A percentile compares a stretch with the other conserved stretches of the same genome.
Conservation (phyloP, 225 moss, liverwort and hornwort species). For the Takakia lepidozioides region DNA sequence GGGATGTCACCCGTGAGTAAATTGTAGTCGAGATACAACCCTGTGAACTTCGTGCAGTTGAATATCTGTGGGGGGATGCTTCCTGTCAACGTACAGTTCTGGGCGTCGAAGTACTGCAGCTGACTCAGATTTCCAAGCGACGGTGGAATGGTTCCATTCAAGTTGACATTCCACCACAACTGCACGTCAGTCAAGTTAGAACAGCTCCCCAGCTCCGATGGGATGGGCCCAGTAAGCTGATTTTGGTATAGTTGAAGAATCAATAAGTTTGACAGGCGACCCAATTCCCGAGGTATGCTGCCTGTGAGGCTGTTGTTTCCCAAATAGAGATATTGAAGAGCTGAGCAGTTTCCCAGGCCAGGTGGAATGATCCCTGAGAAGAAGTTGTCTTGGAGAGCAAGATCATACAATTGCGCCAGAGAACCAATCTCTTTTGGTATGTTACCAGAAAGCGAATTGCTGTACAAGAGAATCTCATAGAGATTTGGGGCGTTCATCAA, state of each 20-base stretch:
- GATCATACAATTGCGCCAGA: conserved; percentile 20
- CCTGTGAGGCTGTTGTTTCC: not conserved
- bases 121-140: no score
- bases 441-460: no score
- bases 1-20: no score
- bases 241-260: conserved; percentile 17
- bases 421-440: conserved; percentile 45
- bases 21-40: no score
- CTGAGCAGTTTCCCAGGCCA: not conserved
- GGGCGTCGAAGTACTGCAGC: no score
- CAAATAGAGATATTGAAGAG: not conserved
- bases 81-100: no score
- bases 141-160: no score
- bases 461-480: conserved; percentile 33
- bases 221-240: conserved; percentile 21
- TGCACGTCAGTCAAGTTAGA: no score
- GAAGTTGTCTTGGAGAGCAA: conserved; percentile 36
- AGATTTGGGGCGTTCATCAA: no score
- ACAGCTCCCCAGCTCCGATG: conserved; percentile 14
- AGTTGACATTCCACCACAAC: no score
- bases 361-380: conserved; percentile 11
- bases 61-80: no score
- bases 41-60: no score
- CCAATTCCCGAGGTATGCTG: not conserved
- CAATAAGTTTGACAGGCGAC: not conserved